Conservation (phyloP, 23 red algal genomes). For the Gracilariopsis chorda region DNA sequence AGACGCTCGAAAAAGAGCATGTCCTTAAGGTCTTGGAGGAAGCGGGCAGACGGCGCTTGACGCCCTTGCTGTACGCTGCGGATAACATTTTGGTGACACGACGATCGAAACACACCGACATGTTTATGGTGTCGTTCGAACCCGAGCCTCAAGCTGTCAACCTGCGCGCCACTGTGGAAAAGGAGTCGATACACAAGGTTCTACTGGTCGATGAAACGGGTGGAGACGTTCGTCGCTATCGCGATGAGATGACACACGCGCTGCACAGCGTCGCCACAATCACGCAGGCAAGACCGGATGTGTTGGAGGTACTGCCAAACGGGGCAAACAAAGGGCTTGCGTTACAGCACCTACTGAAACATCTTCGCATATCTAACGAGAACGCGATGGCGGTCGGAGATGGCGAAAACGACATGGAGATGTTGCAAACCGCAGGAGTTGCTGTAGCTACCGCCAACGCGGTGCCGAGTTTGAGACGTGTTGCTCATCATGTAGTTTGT, state of each 20-base stretch:
- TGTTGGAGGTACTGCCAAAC: constrained; percentile 82
- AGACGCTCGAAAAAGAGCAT: constrained; percentile 20
- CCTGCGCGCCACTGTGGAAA: constrained; percentile 9
- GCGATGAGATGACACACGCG: constrained; percentile 28
- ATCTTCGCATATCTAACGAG: constrained; percentile 27
- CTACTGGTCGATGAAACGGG: constrained; percentile 58
- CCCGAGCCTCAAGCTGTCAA: constrained; percentile 59
- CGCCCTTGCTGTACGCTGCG: constrained; percentile 69
- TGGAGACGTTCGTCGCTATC: constrained; percentile 16
- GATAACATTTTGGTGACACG: constrained; percentile 63
- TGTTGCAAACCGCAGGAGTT: constrained; percentile 59
- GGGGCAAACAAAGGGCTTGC: constrained; percentile 75
- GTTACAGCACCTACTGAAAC: constrained; percentile 32
- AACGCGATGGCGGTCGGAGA: constrained; percentile 78
- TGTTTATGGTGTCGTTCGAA: constrained; percentile 51
- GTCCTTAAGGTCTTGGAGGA: constrained; percentile 28
- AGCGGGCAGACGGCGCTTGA: neutral
- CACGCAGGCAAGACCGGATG: constrained; percentile 76
- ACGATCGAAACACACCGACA: constrained; percentile 58
- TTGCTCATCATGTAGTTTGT: constrained; percentile 59
- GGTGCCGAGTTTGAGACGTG: constrained; percentile 42
- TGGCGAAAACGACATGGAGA: constrained; percentile 87
- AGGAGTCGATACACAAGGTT: constrained; percentile 56
- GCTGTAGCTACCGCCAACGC: constrained; percentile 79
- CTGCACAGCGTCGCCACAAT: constrained; percentile 30